These are phyloP conservation scores for Talaromyces wortmannii DNA, from an alignment of 495 filamentous ascomycete species.

Conservation along the genomic window DNA sequence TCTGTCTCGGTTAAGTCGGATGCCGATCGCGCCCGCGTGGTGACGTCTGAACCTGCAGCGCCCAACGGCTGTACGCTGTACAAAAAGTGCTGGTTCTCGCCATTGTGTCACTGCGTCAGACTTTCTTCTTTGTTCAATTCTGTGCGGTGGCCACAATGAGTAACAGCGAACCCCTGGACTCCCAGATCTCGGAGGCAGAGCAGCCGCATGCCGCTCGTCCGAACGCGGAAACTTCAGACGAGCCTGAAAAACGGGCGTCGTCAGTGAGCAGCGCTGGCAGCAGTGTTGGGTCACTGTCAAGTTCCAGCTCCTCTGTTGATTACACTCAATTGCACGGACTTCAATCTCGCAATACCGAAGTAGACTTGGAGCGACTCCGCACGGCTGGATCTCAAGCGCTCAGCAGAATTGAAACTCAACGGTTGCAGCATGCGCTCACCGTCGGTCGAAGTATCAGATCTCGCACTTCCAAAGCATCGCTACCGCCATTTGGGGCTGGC, in stretches of 20 bases:
- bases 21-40: no score
- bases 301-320: constrained; percentile 23
- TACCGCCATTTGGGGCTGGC: constrained; percentile 53
- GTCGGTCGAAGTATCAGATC: constrained; percentile 28
- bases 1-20: no score
- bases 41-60: no score
- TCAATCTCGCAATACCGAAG: constrained; percentile 46
- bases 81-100: no score
- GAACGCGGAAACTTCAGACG: background rate
- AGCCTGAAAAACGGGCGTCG: constrained; percentile 10
- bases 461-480: constrained; percentile 36
- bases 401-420: constrained; percentile 58
- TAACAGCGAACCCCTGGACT: no score
- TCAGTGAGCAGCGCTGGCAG: constrained; percentile 10
- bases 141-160: no score
- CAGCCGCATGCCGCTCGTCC: no score
- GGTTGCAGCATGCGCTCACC: constrained; percentile 28
- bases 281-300: constrained; percentile 9
- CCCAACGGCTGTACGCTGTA: no score
- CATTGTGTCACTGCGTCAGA: no score
- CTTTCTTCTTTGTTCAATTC: no score
- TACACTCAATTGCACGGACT: constrained; percentile 20
- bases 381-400: constrained; percentile 47
- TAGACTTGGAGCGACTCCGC: constrained; percentile 60
- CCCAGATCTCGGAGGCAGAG: no score